Evolutionary conservation across 371 early-diverging fungal genomes (phyloP).

Genomic region (Lichtheimia corymbifera): DNA sequence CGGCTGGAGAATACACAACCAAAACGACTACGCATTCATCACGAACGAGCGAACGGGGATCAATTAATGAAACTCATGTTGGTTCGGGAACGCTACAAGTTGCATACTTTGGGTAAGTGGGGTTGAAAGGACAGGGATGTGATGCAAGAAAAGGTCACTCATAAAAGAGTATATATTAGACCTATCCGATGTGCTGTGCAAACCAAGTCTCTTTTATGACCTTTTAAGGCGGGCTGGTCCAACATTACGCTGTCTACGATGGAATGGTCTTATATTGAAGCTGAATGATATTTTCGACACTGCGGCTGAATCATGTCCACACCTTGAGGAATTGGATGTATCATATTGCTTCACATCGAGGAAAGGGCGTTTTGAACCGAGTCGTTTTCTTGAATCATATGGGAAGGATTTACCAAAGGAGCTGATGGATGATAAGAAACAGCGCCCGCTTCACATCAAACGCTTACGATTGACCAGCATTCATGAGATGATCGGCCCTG

Average conservation of each 20-base stretch:
- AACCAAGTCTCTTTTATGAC: slow-evolving; percentile 19
- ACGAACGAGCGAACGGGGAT: slow-evolving; percentile 24
- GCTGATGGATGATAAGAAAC: not conserved
- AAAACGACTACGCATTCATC: slow-evolving; percentile 12
- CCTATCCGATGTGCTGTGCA: slow-evolving; percentile 23
- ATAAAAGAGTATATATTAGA: slow-evolving; percentile 4
- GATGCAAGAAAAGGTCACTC: not conserved
- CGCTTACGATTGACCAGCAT: slow-evolving; percentile 17
- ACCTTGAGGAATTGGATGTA: slow-evolving; percentile 19
- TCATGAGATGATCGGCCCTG: slow-evolving; percentile 22
- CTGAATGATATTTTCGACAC: slow-evolving; percentile 24
- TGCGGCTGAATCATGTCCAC: slow-evolving; percentile 19
- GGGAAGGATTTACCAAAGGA: slow-evolving; percentile 12
- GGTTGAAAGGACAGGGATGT: not conserved
- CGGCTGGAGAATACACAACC: slow-evolving; percentile 21
- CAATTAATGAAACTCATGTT: slow-evolving; percentile 14
- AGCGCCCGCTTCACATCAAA: not conserved
- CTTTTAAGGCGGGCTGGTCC: slow-evolving; percentile 17
- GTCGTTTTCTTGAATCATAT: slow-evolving; percentile 7
- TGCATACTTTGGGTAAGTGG: slow-evolving; percentile 24
- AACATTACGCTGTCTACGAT: slow-evolving; percentile 16
- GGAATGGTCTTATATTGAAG: slow-evolving; percentile 26
- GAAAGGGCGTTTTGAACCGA: slow-evolving; percentile 3
- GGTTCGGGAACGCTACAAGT: slow-evolving; percentile 8
- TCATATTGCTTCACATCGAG: slow-evolving; percentile 27